Evolutionary conservation across 2,329 filamentous ascomycete species (phyloP).

Genomic region (Xylaria sp.): DNA sequence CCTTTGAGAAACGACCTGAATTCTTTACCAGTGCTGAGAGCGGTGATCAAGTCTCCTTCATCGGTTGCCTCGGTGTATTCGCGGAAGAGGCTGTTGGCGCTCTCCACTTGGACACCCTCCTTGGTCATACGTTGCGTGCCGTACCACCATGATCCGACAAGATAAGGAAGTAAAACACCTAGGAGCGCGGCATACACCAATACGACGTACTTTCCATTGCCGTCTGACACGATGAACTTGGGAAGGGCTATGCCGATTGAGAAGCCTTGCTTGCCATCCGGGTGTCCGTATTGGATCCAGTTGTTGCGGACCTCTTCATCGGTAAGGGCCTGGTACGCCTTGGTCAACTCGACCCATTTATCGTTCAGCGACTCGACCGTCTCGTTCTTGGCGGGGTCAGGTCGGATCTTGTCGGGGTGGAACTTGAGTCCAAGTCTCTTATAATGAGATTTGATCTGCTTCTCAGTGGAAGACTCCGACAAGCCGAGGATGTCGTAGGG

Average conservation of each 20-base stretch:
- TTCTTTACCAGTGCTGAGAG: constrained; percentile 87
- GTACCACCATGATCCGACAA: constrained; percentile 99
- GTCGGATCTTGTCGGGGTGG: constrained; percentile 92
- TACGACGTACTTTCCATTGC: constrained; percentile 94
- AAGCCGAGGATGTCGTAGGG: constrained; percentile 95
- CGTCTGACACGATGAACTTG: constrained; percentile 90
- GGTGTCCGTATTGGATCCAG: constrained; percentile 94
- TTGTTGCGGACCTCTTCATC: constrained; percentile 98
- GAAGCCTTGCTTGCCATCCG: constrained; percentile 97
- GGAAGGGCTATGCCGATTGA: constrained; percentile 97
- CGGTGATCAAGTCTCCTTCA: constrained; percentile 80
- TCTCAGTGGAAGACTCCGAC: constrained; percentile 85
- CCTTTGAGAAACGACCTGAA: constrained; percentile 81
- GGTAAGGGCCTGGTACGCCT: constrained; percentile 97
- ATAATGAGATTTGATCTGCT: constrained; percentile 92
- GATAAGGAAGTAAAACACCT: constrained; percentile 88
- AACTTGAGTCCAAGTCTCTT: constrained; percentile 84
- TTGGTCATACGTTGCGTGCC: constrained; percentile 92
- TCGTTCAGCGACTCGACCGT: constrained; percentile 86
- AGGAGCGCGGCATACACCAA: constrained; percentile 88
- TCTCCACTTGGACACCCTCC: constrained; percentile 92
- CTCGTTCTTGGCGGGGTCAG: constrained; percentile 87
- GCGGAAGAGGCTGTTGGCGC: constrained; percentile 92
- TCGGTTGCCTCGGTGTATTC: constrained; percentile 89
- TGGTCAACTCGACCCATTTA: constrained; percentile 92